Percentiles rank a stretch among this genome's conserved stretches.
phyloP scores from a whole-genome alignment of 202 grass and related monocot species.

The Elaeis oleifera region DNA sequence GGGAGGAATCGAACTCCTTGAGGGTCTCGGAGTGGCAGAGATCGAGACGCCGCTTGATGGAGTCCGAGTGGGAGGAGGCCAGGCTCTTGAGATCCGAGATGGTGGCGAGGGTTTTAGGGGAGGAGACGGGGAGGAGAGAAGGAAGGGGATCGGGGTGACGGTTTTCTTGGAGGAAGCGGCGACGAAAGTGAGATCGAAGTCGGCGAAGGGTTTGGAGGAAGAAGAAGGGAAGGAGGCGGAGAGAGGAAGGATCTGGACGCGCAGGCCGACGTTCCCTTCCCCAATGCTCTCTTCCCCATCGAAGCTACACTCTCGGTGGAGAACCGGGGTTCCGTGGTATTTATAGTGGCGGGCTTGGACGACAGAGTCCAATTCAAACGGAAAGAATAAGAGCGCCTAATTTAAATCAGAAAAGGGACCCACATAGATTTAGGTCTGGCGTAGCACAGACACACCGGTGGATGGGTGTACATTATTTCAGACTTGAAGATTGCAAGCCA shows the following conservation, averaged over 20 bases:
- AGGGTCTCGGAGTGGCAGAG: slow-evolving; percentile 36
- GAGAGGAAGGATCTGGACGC: slow-evolving; percentile 31
- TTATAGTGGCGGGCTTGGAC: no score
- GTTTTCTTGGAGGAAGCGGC: slow-evolving; percentile 21
- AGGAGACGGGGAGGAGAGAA: slow-evolving; percentile 14
- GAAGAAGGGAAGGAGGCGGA: slow-evolving; percentile 9
- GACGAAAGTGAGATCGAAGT: slow-evolving; percentile 37
- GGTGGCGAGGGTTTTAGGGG: background rate
- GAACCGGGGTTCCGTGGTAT: no score
- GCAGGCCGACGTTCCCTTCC: slow-evolving; percentile 19
- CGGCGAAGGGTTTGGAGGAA: slow-evolving; percentile 20
- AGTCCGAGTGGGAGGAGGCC: slow-evolving; percentile 46
- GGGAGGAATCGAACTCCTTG: slow-evolving; percentile 48
- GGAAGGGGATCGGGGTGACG: background rate
- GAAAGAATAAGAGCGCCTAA: no score
- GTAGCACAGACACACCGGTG: no score
- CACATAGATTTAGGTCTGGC: no score
- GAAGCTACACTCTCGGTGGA: no score
- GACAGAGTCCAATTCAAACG: no score
- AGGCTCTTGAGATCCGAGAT: slow-evolving; percentile 51
- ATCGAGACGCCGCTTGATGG: slow-evolving; percentile 61
- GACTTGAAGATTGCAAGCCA: no score
- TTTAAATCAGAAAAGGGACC: no score
- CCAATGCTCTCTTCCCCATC: slow-evolving; percentile 37
- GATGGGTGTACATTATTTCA: no score